Evolutionary conservation across 1,139 yeast species (phyloP).

Genomic region (Candida freyschussii): DNA sequence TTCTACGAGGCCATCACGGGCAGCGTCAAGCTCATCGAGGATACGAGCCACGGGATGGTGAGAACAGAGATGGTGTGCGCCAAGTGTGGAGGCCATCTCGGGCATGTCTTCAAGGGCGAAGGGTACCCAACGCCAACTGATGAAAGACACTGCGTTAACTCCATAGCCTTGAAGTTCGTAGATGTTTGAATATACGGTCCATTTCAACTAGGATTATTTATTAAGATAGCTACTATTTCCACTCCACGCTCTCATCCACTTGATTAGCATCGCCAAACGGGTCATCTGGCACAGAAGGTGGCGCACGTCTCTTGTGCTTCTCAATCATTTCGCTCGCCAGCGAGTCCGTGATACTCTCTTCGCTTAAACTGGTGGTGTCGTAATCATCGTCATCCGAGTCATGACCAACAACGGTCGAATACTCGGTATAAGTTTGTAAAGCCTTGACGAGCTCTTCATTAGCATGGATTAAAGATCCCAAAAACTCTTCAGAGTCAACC

Average conservation of each 20-base stretch:
- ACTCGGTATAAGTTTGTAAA: slow-evolving; percentile 61
- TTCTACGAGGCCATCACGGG: slow-evolving; percentile 88
- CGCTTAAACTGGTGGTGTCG: slow-evolving; percentile 26
- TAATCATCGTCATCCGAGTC: slow-evolving; percentile 36
- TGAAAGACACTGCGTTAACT: slow-evolving; percentile 92
- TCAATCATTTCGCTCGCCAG: slow-evolving; percentile 30
- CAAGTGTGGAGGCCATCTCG: slow-evolving; percentile 90
- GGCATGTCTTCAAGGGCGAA: slow-evolving; percentile 94
- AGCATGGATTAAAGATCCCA: slow-evolving; percentile 81
- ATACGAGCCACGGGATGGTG: slow-evolving; percentile 63
- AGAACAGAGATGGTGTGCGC: slow-evolving; percentile 87
- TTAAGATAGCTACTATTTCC: too few relatives aligned
- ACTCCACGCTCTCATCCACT: slow-evolving; percentile 31
- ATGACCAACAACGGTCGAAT: slow-evolving; percentile 32
- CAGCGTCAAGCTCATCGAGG: slow-evolving; percentile 58
- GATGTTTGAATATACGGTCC: too few relatives aligned
- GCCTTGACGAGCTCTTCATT: slow-evolving; percentile 83
- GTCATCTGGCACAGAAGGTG: slow-evolving; percentile 34
- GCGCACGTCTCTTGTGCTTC: slow-evolving; percentile 24
- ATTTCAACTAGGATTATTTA: too few relatives aligned
- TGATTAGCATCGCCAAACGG: slow-evolving; percentile 70
- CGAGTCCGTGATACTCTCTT: slow-evolving; percentile 26
- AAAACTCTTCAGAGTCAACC: slow-evolving; percentile 72
- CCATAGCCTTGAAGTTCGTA: slow-evolving; percentile 70
- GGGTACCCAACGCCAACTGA: slow-evolving; percentile 88